These are phyloP conservation scores for Monilinia aucupariae DNA, from an alignment of 2,329 filamentous ascomycete genomes.

Conservation along the genomic window DNA sequence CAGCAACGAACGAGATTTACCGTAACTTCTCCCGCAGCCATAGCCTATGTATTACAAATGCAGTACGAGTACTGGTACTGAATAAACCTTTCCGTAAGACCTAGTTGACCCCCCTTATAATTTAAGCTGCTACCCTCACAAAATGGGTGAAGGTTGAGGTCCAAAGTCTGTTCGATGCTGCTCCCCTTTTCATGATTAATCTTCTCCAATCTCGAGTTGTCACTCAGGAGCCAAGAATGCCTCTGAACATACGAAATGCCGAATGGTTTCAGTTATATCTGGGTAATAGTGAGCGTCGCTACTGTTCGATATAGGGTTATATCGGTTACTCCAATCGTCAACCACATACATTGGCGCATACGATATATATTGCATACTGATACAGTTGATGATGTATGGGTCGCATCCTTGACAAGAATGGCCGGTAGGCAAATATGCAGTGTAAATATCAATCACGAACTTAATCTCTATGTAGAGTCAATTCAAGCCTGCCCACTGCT, in stretches of 20 bases:
- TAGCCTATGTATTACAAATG: neutral
- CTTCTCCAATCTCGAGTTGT: neutral
- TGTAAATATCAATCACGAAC: slow-evolving; percentile 7
- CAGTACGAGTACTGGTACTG: too few species aligned
- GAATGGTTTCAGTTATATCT: neutral
- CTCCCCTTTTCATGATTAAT: neutral
- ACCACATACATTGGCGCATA: slow-evolving; percentile 3
- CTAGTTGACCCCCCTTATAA: neutral
- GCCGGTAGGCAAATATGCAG: slow-evolving; percentile 5
- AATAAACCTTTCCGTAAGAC: neutral
- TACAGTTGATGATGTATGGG: slow-evolving; percentile 8
- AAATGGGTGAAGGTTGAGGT: neutral
- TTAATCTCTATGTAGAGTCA: slow-evolving; percentile 9
- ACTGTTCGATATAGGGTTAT: neutral
- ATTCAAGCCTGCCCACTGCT: neutral
- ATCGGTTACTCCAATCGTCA: slow-evolving; percentile 3
- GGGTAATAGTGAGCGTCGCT: neutral
- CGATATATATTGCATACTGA: slow-evolving; percentile 1
- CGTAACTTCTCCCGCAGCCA: neutral
- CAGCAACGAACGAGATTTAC: neutral
- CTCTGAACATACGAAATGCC: neutral
- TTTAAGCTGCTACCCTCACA: neutral
- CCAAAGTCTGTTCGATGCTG: neutral
- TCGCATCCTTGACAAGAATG: neutral
- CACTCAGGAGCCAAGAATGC: neutral